These are phyloP conservation scores for Symbiodinium pilosum DNA, from an alignment of 73 alveolate species.

Conservation along the genomic window DNA sequence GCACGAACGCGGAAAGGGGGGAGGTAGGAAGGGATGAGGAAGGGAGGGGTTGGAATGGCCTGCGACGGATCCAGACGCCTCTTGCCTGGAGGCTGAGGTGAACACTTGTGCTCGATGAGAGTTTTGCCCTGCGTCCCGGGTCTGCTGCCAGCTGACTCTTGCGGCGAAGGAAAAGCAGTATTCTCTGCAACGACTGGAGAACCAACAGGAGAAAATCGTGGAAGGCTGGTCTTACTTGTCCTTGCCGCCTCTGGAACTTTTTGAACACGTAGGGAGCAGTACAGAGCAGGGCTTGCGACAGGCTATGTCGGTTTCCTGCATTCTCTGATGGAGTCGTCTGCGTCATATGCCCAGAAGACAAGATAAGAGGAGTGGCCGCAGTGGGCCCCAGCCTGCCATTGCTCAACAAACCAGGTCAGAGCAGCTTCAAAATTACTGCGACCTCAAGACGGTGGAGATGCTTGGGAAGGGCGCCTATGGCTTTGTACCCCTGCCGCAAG, in stretches of 20 bases:
- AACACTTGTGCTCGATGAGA: background rate
- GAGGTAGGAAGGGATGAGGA: no score
- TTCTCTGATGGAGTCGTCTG: constrained; percentile 49
- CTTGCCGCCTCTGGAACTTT: background rate
- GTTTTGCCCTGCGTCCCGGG: background rate
- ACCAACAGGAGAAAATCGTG: constrained; percentile 70
- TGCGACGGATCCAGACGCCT: no score
- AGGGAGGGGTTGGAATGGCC: no score
- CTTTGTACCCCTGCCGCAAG: background rate
- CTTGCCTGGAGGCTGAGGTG: background rate
- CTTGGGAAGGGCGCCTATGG: constrained; percentile 77
- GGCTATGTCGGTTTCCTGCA: constrained; percentile 40
- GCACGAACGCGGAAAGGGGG: no score
- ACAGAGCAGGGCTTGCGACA: background rate
- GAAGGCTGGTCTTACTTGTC: constrained; percentile 29
- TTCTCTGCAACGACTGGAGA: constrained; percentile 52
- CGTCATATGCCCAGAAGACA: constrained; percentile 8
- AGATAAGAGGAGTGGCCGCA: no score
- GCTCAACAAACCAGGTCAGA: constrained; percentile 24
- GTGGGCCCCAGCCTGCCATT: no score
- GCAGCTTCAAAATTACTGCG: constrained; percentile 32
- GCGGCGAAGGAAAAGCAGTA: constrained; percentile 66
- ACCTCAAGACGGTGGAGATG: constrained; percentile 62
- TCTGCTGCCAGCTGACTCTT: no score
- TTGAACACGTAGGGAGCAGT: background rate